Evolutionary conservation across 2,329 filamentous ascomycete species (phyloP).

Genomic region (Aspergillus luchuensis): DNA sequence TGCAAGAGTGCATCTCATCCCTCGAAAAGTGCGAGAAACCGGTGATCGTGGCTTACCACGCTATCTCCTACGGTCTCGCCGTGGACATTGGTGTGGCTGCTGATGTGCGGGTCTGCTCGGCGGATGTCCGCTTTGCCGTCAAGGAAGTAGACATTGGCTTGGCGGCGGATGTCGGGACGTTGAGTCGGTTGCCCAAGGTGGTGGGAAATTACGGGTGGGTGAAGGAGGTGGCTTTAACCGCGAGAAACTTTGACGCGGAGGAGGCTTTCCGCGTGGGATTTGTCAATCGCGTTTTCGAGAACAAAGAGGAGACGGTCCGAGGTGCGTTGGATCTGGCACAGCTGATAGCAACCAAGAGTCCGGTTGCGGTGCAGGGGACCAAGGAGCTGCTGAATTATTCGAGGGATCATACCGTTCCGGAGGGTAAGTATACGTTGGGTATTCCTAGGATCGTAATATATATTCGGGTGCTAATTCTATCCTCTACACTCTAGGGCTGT

Average conservation of each 20-base stretch:
- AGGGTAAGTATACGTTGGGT: conserved; percentile 58
- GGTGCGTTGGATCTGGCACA: conserved; percentile 65
- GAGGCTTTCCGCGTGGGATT: conserved; percentile 49
- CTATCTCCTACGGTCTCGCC: conserved; percentile 73
- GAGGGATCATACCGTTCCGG: conserved; percentile 73
- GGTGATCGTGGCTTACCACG: conserved; percentile 80
- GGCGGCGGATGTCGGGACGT: conserved; percentile 52
- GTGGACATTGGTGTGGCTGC: conserved; percentile 61
- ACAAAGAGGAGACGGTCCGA: conserved; percentile 63
- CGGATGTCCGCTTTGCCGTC: conserved; percentile 43
- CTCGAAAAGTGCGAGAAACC: conserved; percentile 90
- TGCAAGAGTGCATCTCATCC: conserved; percentile 75
- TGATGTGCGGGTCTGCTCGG: conserved; percentile 46
- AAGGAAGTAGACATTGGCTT: conserved; percentile 55
- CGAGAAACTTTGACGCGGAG: conserved; percentile 46
- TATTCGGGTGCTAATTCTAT: too few relatives aligned
- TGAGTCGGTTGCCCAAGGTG: conserved; percentile 51
- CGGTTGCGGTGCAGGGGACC: conserved; percentile 82
- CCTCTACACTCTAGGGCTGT: conserved; percentile 56
- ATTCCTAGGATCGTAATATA: too few relatives aligned
- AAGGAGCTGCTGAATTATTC: conserved; percentile 85
- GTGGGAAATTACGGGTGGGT: conserved; percentile 51
- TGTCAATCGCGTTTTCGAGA: conserved; percentile 43
- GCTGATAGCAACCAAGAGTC: conserved; percentile 76
- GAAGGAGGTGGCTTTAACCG: conserved; percentile 51